These are phyloP conservation scores for Diaporthe helianthi DNA, from an alignment of 2,329 filamentous ascomycete species.

Conservation along the genomic window DNA sequence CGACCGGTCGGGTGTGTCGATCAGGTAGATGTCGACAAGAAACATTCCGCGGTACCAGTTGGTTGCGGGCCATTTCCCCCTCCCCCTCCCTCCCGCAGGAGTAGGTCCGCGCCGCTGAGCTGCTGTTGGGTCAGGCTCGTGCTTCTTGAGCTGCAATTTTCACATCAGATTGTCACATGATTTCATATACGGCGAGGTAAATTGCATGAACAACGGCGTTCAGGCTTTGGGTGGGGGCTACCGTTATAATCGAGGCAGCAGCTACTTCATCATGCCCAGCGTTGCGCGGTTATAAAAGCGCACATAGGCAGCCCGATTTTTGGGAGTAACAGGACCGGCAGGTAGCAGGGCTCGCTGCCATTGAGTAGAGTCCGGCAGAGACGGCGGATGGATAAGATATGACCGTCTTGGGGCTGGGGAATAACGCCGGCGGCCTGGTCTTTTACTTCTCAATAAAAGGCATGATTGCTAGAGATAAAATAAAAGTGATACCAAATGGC, in stretches of 20 bases:
- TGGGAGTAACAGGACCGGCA: not conserved
- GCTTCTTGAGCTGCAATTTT: not conserved
- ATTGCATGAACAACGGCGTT: slow-evolving; percentile 34
- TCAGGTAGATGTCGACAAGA: slow-evolving; percentile 65
- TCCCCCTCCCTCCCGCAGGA: not conserved
- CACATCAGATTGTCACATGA: slow-evolving; percentile 22
- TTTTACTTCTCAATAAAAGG: not conserved
- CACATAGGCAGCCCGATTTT: not conserved
- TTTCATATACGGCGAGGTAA: slow-evolving; percentile 2
- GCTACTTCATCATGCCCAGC: not conserved
- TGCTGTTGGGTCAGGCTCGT: not conserved
- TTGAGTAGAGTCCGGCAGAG: not conserved
- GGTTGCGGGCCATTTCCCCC: too few relatives aligned
- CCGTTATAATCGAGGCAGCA: slow-evolving; percentile 13
- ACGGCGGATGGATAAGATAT: not conserved
- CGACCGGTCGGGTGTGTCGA: slow-evolving; percentile 76
- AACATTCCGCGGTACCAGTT: too few relatives aligned
- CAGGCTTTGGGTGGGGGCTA: slow-evolving; percentile 10
- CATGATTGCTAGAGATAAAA: not conserved
- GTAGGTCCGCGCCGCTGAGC: not conserved
- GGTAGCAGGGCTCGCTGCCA: not conserved
- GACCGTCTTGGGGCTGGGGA: not conserved
- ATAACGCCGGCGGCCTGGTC: too few relatives aligned
- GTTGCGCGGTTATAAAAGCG: not conserved
- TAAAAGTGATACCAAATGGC: slow-evolving; percentile 28